Evolutionary conservation across 257 asterid genomes (phyloP).

Genomic region (Nicotiana obtusifolia): DNA sequence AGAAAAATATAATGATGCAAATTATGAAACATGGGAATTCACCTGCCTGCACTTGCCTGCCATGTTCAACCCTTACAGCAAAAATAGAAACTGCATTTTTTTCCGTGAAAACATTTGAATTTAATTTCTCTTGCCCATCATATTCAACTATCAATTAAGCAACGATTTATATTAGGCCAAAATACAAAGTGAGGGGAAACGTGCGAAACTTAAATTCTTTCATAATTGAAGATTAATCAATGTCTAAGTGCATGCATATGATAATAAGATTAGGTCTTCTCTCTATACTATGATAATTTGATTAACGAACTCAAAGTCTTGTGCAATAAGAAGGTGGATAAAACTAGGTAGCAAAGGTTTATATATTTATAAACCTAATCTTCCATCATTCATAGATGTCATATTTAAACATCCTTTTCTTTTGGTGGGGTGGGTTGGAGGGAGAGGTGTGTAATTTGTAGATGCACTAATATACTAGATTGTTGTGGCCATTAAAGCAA

Average conservation of each 20-base stretch:
- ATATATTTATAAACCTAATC: background rate
- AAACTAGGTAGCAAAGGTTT: background rate
- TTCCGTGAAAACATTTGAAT: background rate
- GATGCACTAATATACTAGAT: background rate
- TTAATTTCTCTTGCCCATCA: background rate
- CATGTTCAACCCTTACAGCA: constrained; percentile 37
- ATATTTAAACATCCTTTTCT: background rate
- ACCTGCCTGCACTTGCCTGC: constrained; percentile 43
- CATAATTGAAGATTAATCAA: background rate
- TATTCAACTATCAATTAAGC: background rate
- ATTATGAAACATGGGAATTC: constrained; percentile 37
- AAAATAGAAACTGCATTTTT: constrained; percentile 23
- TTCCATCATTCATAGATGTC: background rate
- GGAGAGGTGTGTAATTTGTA: background rate
- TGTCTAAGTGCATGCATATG: background rate
- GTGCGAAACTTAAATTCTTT: background rate
- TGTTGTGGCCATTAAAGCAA: constrained; percentile 2
- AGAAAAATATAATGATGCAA: constrained; percentile 39
- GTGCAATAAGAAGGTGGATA: background rate
- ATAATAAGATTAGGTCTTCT: background rate
- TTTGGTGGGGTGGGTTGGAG: too few relatives aligned
- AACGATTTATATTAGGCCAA: background rate
- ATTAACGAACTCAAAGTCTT: background rate
- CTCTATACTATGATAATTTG: background rate
- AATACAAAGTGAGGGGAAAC: background rate